phyloP scores from a whole-genome alignment of 2,329 filamentous ascomycete species.

The Didymella lethalis region DNA sequence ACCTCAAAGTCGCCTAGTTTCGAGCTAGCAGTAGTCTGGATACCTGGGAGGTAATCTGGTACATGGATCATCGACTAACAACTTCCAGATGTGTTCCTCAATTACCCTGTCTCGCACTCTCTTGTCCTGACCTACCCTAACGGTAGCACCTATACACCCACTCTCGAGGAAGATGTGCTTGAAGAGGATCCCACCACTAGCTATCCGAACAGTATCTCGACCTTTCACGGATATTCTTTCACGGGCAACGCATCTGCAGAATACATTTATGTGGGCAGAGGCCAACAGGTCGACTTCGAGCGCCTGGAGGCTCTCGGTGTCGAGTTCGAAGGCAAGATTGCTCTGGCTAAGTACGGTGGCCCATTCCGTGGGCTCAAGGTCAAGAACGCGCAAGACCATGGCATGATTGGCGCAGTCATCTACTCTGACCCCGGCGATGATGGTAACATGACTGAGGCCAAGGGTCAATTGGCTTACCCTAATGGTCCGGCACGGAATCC shows the following conservation, averaged over 20 bases:
- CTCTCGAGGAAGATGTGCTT: slow-evolving; percentile 46
- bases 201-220: slow-evolving; percentile 53
- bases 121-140: slow-evolving; percentile 46
- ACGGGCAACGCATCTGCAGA: slow-evolving; percentile 57
- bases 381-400: slow-evolving; percentile 56
- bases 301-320: slow-evolving; percentile 53
- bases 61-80: slow-evolving; percentile 5
- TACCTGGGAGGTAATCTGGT: background rate
- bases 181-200: slow-evolving; percentile 46
- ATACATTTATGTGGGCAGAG: slow-evolving; percentile 57
- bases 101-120: slow-evolving; percentile 50
- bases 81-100: slow-evolving; percentile 45
- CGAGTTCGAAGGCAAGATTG: slow-evolving; percentile 58
- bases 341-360: slow-evolving; percentile 56
- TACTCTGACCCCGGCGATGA: slow-evolving; percentile 58
- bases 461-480: slow-evolving; percentile 55
- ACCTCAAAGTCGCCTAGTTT: too few relatives aligned
- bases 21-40: background rate
- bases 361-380: slow-evolving; percentile 59
- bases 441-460: slow-evolving; percentile 57
- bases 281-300: slow-evolving; percentile 57
- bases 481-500: slow-evolving; percentile 56
- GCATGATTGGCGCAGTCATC: slow-evolving; percentile 57
- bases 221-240: slow-evolving; percentile 59
- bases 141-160: slow-evolving; percentile 43